Percentiles rank a stretch among this genome's conserved stretches.
These are phyloP conservation scores for Tricholoma terreum DNA, from an alignment of 768 basidiomycete species.

Conservation along the genomic window DNA sequence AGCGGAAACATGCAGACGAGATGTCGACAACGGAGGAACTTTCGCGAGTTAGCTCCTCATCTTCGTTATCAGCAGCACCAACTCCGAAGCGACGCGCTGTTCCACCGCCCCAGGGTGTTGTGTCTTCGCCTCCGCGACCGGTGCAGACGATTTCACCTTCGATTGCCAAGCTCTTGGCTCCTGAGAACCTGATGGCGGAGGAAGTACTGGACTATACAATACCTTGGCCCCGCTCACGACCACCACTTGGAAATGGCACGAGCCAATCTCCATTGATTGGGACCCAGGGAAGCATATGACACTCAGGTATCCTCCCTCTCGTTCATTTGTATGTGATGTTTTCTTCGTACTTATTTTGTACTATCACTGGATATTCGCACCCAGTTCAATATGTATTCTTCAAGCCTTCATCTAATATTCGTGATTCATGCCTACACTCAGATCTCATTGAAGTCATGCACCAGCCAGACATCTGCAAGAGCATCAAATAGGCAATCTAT, in stretches of 20 bases:
- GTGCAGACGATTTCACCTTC: constrained; percentile 58
- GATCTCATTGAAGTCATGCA: too few species aligned
- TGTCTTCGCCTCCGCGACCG: constrained; percentile 27
- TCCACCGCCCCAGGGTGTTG: constrained; percentile 18
- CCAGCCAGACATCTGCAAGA: too few species aligned
- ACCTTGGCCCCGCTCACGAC: constrained; percentile 32
- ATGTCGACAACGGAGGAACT: constrained; percentile 22
- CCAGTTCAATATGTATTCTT: neutral
- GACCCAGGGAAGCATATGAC: neutral
- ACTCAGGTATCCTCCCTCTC: neutral
- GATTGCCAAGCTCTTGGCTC: constrained; percentile 63
- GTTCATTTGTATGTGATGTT: neutral
- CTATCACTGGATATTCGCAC: neutral
- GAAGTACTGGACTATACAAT: constrained; percentile 8
- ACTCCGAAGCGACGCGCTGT: constrained; percentile 38
- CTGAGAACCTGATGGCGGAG: constrained; percentile 37
- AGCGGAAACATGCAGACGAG: constrained; percentile 46
- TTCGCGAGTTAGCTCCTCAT: constrained; percentile 18
- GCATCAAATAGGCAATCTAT: too few species aligned
- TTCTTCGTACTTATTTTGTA: neutral
- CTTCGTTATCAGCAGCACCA: constrained; percentile 26
- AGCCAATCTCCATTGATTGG: constrained; percentile 20
- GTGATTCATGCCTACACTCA: too few species aligned
- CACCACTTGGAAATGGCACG: constrained; percentile 22
- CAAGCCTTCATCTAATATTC: neutral